phyloP scores from a whole-genome alignment of 2,329 filamentous ascomycete species.

The Fusarium sulawesiense region DNA sequence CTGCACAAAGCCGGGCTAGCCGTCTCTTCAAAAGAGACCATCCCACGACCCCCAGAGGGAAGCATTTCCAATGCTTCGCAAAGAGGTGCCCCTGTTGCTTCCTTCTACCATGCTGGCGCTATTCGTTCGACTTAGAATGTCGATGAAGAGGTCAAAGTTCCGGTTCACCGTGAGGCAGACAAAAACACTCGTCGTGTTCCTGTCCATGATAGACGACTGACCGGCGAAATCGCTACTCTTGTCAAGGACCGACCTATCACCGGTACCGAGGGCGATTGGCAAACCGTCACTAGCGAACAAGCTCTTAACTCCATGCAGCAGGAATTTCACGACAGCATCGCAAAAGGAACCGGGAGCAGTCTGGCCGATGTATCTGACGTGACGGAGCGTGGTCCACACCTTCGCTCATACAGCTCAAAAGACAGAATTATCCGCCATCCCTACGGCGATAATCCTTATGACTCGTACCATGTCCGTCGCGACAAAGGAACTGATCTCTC shows the following conservation, averaged over 20 bases:
- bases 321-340: conserved; percentile 41
- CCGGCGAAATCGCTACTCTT: conserved; percentile 35
- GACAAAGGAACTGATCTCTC: conserved; percentile 38
- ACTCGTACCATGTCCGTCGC: conserved; percentile 37
- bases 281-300: conserved; percentile 51
- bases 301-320: conserved; percentile 35
- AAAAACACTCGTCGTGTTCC: conserved; percentile 4
- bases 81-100: conserved; percentile 26
- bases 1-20: conserved; percentile 49
- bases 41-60: conserved; percentile 9
- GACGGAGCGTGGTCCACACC: conserved; percentile 29
- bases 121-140: conserved; percentile 56
- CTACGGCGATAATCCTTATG: conserved; percentile 3
- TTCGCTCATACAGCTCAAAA: conserved; percentile 38
- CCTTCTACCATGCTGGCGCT: conserved; percentile 53
- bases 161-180: conserved; percentile 41
- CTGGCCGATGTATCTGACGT: conserved; percentile 59
- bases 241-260: conserved; percentile 30
- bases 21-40: conserved; percentile 20
- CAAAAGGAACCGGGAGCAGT: conserved; percentile 55
- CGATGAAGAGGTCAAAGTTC: conserved; percentile 54
- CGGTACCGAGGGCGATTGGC: conserved; percentile 50
- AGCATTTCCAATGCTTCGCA: conserved; percentile 10
- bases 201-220: conserved; percentile 19
- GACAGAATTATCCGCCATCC: conserved; percentile 48